Percentiles rank a stretch among this genome's conserved stretches.
Conservation (phyloP, 2,329 filamentous ascomycete species). For the Verticillium nubilum region DNA sequence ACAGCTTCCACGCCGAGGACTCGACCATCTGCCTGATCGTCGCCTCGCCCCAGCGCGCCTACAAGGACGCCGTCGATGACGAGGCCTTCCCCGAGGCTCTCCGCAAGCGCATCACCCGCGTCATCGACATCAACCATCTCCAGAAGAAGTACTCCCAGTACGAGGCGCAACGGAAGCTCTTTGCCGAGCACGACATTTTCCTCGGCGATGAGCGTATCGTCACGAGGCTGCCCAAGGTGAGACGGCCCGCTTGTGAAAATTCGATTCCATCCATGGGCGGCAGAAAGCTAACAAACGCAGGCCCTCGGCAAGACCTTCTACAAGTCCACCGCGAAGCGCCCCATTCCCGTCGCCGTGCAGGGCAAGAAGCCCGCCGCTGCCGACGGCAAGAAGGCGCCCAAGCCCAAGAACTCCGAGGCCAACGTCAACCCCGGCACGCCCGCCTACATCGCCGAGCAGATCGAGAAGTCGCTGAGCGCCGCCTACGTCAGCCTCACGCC, state of each 20-base stretch:
- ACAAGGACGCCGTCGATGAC: constrained; percentile 72
- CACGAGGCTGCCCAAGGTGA: constrained; percentile 45
- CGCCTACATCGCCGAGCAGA: constrained; percentile 69
- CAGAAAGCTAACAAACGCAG: background rate
- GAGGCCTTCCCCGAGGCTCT: constrained; percentile 65
- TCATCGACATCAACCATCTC: constrained; percentile 80
- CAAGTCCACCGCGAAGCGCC: constrained; percentile 75
- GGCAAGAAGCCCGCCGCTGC: constrained; percentile 58
- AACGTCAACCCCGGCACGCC: constrained; percentile 46
- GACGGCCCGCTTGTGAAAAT: background rate
- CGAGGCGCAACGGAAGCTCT: constrained; percentile 78
- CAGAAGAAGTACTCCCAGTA: constrained; percentile 79
- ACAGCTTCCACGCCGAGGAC: constrained; percentile 65
- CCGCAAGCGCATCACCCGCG: constrained; percentile 61
- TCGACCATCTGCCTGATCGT: constrained; percentile 81
- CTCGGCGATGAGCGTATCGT: constrained; percentile 85
- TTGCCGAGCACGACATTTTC: constrained; percentile 86
- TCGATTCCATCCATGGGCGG: too few species aligned
- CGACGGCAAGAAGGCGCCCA: constrained; percentile 49
- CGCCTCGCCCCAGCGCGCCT: constrained; percentile 72
- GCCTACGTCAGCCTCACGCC: constrained; percentile 77
- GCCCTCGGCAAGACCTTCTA: constrained; percentile 91
- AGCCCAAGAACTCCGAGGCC: constrained; percentile 45
- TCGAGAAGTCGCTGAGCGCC: constrained; percentile 70
- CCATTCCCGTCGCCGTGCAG: constrained; percentile 72